Conservation (phyloP, 2,329 filamentous ascomycete species). For the Pseudophaeomoniella oleicola region DNA sequence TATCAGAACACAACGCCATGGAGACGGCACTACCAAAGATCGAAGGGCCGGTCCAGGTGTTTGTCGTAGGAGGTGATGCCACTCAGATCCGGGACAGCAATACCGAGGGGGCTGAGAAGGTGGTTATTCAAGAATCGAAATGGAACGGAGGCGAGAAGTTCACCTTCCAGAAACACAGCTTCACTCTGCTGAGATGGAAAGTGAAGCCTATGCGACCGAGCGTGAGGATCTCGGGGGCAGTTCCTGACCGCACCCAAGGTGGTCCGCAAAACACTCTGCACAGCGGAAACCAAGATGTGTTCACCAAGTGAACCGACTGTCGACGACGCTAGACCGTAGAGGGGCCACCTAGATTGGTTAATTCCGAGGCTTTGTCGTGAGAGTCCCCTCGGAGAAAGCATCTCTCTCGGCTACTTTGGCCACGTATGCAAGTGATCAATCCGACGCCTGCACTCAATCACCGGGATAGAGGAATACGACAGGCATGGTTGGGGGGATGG, state of each 20-base stretch:
- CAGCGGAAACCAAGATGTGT: neutral
- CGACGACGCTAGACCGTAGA: too few relatives aligned
- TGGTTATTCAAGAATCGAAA: constrained; percentile 42
- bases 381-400: too few relatives aligned
- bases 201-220: neutral
- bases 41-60: constrained; percentile 47
- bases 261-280: neutral
- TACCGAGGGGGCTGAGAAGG: constrained; percentile 46
- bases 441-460: too few relatives aligned
- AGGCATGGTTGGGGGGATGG: too few relatives aligned
- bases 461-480: too few relatives aligned
- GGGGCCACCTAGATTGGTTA: too few relatives aligned
- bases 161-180: constrained; percentile 53
- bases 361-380: too few relatives aligned
- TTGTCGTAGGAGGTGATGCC: constrained; percentile 44
- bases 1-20: constrained; percentile 46
- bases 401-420: too few relatives aligned
- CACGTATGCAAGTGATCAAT: too few relatives aligned
- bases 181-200: constrained; percentile 51
- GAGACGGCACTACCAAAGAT: constrained; percentile 33
- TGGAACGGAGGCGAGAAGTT: constrained; percentile 51
- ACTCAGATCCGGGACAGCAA: constrained; percentile 41
- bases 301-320: too few relatives aligned
- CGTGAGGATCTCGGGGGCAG: neutral
- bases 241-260: neutral